Conservation (phyloP, 164 flowering plant species). For the Berberis thunbergii region DNA sequence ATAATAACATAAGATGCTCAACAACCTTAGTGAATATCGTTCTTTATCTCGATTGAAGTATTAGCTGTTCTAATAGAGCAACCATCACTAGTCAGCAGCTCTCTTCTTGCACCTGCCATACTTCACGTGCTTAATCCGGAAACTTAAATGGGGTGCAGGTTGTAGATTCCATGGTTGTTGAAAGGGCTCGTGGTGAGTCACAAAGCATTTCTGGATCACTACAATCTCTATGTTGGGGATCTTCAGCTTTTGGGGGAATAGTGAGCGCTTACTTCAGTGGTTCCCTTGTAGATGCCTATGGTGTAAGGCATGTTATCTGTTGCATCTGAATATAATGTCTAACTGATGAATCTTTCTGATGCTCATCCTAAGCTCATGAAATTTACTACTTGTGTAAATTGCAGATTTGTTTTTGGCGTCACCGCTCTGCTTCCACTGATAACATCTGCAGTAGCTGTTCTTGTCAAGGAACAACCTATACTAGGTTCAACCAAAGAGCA, state of each 20-base stretch:
- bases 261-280: constrained; percentile 99
- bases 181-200: constrained; percentile 99
- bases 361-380: not conserved
- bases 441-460: constrained; percentile 92
- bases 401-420: constrained; percentile 94
- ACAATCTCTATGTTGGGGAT: constrained; percentile 98
- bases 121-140: constrained; percentile 6
- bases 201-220: constrained; percentile 97
- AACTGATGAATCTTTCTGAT: not conserved
- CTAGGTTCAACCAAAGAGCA: constrained; percentile 26
- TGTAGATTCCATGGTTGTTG: constrained; percentile 99
- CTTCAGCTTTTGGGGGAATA: constrained; percentile 98
- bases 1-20: too few species aligned
- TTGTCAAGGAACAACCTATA: constrained; percentile 72
- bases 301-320: constrained; percentile 62
- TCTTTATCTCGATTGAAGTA: too few species aligned
- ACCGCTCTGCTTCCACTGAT: constrained; percentile 90
- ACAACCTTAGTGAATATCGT: too few species aligned
- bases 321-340: constrained; percentile 1
- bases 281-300: constrained; percentile 82
- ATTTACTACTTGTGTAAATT: constrained; percentile 3
- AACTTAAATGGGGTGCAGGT: constrained; percentile 54
- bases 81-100: too few species aligned
- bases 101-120: not conserved
- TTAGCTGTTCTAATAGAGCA: too few species aligned